Evolutionary conservation across 139 green algal species (phyloP).

Genomic region (Chlorella sp.): DNA sequence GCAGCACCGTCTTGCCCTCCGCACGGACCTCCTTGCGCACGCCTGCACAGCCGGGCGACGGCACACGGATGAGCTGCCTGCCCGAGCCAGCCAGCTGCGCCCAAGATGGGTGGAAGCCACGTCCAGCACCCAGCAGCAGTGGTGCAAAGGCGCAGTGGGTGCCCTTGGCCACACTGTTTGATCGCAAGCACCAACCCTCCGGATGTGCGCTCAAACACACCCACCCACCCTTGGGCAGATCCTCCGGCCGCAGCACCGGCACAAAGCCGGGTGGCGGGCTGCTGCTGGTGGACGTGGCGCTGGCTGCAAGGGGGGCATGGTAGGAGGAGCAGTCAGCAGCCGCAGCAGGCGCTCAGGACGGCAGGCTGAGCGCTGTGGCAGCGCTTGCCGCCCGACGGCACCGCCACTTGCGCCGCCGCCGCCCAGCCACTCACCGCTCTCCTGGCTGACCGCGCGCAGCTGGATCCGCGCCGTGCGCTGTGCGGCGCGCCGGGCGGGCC

Average conservation of each 20-base stretch:
- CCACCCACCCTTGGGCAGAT: slow-evolving; percentile 84
- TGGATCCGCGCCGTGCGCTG: background rate
- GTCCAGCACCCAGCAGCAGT: no score
- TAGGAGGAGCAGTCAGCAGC: background rate
- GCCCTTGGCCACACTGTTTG: no score
- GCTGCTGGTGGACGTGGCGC: background rate
- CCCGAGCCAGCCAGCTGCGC: no score
- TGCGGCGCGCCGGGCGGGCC: background rate
- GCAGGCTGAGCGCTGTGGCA: background rate
- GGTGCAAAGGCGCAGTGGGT: no score
- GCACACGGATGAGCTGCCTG: background rate
- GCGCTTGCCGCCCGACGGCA: background rate
- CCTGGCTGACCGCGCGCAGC: slow-evolving; percentile 12
- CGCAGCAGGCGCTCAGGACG: no score
- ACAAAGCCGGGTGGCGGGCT: slow-evolving; percentile 62
- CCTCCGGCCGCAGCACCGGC: slow-evolving; percentile 81
- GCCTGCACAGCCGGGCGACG: slow-evolving; percentile 54
- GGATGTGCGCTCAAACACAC: background rate
- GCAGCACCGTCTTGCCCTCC: slow-evolving; percentile 81
- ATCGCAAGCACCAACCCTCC: background rate
- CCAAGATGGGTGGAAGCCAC: no score
- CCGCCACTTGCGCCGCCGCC: background rate
- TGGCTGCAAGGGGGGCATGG: background rate
- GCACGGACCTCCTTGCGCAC: slow-evolving; percentile 88
- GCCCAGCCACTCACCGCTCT: slow-evolving; percentile 5